phyloP scores from a whole-genome alignment of 2,329 filamentous ascomycete species.

The Sclerotinia nivalis region DNA sequence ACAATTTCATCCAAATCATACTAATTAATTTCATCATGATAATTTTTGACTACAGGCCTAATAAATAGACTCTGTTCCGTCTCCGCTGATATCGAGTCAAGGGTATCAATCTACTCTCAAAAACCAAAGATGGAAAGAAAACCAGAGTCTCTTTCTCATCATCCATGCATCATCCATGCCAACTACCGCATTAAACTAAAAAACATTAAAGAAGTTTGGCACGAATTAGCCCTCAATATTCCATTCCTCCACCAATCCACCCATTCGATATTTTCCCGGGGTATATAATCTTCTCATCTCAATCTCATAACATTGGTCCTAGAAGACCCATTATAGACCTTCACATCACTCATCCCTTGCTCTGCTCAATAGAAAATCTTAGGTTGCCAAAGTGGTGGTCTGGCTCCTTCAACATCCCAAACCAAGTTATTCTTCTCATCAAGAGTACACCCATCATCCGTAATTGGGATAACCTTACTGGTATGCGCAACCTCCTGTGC shows the following conservation, averaged over 20 bases:
- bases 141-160: background rate
- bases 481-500: constrained; percentile 76
- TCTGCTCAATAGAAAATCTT: constrained; percentile 44
- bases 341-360: no score
- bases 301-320: background rate
- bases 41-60: background rate
- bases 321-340: background rate
- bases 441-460: constrained; percentile 72
- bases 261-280: background rate
- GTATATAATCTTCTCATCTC: constrained; percentile 5
- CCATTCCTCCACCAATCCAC: background rate
- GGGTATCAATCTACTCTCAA: background rate
- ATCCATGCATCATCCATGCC: background rate
- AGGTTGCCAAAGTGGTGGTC: constrained; percentile 60
- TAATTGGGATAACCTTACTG: constrained; percentile 71
- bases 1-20: no score
- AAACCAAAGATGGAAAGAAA: background rate
- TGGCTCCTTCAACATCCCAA: constrained; percentile 56
- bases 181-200: background rate
- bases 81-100: background rate
- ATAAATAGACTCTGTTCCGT: background rate
- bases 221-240: background rate
- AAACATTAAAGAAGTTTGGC: background rate
- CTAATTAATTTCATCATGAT: background rate
- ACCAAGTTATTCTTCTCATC: constrained; percentile 68